Base-by-base conservation (phyloP, 108 stramenopile species). In the Hondaea fermentalgiana region DNA sequence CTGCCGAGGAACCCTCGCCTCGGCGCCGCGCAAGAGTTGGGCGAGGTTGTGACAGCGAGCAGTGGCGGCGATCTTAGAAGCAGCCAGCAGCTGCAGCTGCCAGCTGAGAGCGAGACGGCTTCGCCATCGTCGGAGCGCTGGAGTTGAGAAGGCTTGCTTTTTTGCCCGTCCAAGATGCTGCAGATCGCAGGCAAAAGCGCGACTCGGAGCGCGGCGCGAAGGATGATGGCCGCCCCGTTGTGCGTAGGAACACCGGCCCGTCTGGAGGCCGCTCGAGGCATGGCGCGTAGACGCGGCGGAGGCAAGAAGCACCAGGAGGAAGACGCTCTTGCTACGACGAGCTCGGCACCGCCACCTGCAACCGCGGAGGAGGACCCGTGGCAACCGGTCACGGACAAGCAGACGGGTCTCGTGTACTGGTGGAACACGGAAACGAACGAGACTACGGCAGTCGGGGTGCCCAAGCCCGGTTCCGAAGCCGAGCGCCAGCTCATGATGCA, bases 401-500 rank as follows among this genome's bases (percentile, higher is more conserved):
- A 8, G 25, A 28, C 49, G 16, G 76, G 76, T 12, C 23, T 83
- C 10, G 76, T 83, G n/a, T 83, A 83, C 76, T 83, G 51, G 49
- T 83, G 76, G 76, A 83, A 83, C 76, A 83, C 76, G 10, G 76
- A 83, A 12, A 83, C 76, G 45, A 83, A 83, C 76, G 49, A 83
- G 23, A 83, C 76, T 23, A 83, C 76, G 45, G 76, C 76, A 6
- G 43, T 83, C 51, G 76, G 76, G 14, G 51, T 12, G 76, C 45
- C 51, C 6, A 47, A 47, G 5, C 76, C 76, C 6, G 76, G 76
- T 25, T 47, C 51, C 51, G 76, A 53, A 45, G 76, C 49, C 25
- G 49, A 83, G 25, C 45, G 51, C 51, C 45, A 53, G 23, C 64
- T 69, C 64, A 28, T 42, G 64, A 28, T 42, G 42, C 64, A 69